Base-by-base conservation (phyloP, 148 eudicot genomes). In the Cornus suecica region DNA sequence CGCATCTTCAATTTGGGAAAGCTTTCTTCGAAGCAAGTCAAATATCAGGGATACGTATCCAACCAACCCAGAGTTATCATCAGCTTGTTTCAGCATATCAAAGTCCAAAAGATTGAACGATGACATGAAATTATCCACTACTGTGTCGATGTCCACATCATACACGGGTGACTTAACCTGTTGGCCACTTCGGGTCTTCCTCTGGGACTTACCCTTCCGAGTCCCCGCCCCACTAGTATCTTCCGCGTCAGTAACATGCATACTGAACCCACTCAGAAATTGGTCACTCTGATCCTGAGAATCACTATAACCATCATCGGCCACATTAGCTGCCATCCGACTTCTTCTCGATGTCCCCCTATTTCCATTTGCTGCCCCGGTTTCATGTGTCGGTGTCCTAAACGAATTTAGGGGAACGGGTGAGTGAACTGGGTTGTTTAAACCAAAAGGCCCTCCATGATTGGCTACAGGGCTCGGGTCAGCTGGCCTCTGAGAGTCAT, bases 381-480 rank as follows among this genome's bases (percentile, higher is more conserved):
- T 67, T 37, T 77, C 85, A 10, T 48, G 54, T 11, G 54, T 48
- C 2, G 94, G 97, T 8, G 97, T 86, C 76, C 92, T 90, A 76
- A 80, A 92, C 0, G 99, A 89, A 66, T 91, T 87, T 73, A 92
- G 34, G 10, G 99, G 97, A 22, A 87, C 90, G 3, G 97, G 88
- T 48, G 88, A 74, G 9, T 71, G 87, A 52, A 85, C 77, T 2
- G 76, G 2, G 34, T 58, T 77, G 41, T 30, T 74, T 58, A 76
- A 76, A 10, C 80, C 77, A 22, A 56, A 71, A 77, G 77, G 27
- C 52, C 66, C 71, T 27, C 45, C 68, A 11, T 48, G 54, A 48
- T 48, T 48, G 15, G 54, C 18, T 11, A 37, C 42, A 37, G 51
- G n/a, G 66, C 63, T 62, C 31, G 52, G 62, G 32, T 71, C 80